Base-by-base conservation (phyloP, 1,284 basidiomycete species). In the Heterobasidion occidentale region DNA sequence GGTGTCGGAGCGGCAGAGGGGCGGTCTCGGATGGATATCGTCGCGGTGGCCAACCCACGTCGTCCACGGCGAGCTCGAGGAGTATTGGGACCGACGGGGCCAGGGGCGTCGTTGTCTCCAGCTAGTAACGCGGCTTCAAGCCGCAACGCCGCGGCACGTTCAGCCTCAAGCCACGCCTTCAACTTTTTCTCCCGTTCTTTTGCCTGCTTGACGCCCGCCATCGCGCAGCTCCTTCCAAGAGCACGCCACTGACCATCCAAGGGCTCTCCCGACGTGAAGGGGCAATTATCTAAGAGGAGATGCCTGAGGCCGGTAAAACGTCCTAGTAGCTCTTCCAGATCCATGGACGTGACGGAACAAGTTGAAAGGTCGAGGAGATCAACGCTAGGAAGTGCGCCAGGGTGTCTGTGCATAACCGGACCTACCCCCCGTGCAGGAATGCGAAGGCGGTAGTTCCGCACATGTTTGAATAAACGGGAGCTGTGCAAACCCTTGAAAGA, bases 361-460 rank as follows among this genome's bases (percentile, higher is more conserved):
- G 84, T 86, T 0, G 83, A 83, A 27, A 89, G 61, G 63, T 90
- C 87, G 15, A 90, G 72, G 20, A 80, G 70, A 48, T 74, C 67
- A 27, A 83, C 62, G 34, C 61, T 58, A 1, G 77, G 78, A 27
- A 76, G 65, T 12, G 74, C 64, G 7, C 52, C 54, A 45, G 74
- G 63, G 57, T 67, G 61, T 36, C 64, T 54, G 46, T 67, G 65
- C 34, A 87, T 62, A 44, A 77, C 73, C 5, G 68, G 69, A 1
- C 71, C 74, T n/a, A 86, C 68, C 15, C 76, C 74, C 17, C 85
- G 78, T 2, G 73, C 68, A 15, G 87, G 88, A 42, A 88, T 72
- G 46, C 82, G 80, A 36, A 90, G 66, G 11, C 83, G 76, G 51
- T 88, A 67, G 51, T 75, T 68, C 9, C 65, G 72, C 50, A 84